Evolutionary conservation across 768 basidiomycete species (phyloP), one percentile per base, ranked within the genome.

Genomic region (Amanita pallidorosea): DNA sequence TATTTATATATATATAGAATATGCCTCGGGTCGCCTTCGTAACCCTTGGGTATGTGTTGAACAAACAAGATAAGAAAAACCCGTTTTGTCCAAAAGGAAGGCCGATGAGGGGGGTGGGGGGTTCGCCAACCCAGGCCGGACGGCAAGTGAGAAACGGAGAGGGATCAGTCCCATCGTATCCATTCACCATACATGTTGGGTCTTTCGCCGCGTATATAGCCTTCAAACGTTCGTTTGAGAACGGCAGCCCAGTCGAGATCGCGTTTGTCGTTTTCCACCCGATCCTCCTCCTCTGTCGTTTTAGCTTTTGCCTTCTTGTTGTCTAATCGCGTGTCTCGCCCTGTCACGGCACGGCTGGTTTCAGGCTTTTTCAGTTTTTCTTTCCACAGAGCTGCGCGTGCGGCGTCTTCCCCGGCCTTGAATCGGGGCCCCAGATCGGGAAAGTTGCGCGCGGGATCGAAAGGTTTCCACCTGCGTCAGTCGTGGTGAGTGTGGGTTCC

Each of bases 111-210:
- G n/a, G n/a, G n/a, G n/a, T n/a, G n/a, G n/a, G 20, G 34, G 20
- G 45, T 34, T 17, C 4, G 18, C 8, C 23, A 38, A 48, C 23
- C 45, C 35, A 8, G 35, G 13, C 36, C n/a, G 12, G 15, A 18
- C 20, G 13, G 20, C 8, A 36, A 47, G 7, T 22, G 7, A 36
- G 34, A 35, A n/a, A 47, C 17, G n/a, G 22, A 22, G 11, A 33
- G 4, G 6, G 34, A 34, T 47, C 35, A 41, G 4, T 46, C 65
- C 73, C 73, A 74, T 41, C 65, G 59, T 49, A 74, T 56, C 77
- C 76, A 80, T 68, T 93, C 91, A 31, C 91, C 90, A 65, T 93
- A 93, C 88, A 91, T 88, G 62, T 94, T 96, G 18, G 93, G 90
- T 27, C 80, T 67, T 65, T 96, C 92, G 1, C 83, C 86, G 5